Percentiles rank a stretch among this genome's conserved stretches.
phyloP scores from a whole-genome alignment of 2,329 filamentous ascomycete species.

The Colletotrichum sp. region DNA sequence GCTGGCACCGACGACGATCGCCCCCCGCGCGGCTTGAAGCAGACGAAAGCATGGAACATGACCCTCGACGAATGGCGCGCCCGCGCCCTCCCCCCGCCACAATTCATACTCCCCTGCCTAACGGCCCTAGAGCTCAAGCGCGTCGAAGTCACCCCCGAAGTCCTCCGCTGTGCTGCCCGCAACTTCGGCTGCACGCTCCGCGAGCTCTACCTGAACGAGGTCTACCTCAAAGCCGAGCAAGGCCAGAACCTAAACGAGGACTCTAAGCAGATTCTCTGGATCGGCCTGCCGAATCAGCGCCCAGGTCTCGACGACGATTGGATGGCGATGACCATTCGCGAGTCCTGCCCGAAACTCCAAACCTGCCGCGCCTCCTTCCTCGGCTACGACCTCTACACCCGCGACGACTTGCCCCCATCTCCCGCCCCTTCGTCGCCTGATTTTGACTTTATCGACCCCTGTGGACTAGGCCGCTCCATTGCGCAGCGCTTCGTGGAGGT shows the following conservation, averaged over 20 bases:
- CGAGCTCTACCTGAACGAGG: slow-evolving; percentile 51
- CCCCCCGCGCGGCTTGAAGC: slow-evolving; percentile 39
- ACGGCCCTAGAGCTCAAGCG: slow-evolving; percentile 49
- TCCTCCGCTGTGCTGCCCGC: slow-evolving; percentile 37
- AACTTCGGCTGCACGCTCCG: slow-evolving; percentile 43
- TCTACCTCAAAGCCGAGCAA: slow-evolving; percentile 49
- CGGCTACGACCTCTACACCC: slow-evolving; percentile 46
- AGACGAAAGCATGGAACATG: slow-evolving; percentile 40
- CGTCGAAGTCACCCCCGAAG: slow-evolving; percentile 41
- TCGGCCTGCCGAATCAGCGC: slow-evolving; percentile 48
- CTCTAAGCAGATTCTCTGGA: slow-evolving; percentile 44
- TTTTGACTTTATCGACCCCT: slow-evolving; percentile 48
- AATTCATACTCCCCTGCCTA: slow-evolving; percentile 40
- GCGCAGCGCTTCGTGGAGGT: slow-evolving; percentile 54
- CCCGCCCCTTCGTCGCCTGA: slow-evolving; percentile 21
- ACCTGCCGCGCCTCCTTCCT: slow-evolving; percentile 50
- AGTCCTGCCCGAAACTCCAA: slow-evolving; percentile 37
- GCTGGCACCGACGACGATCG: slow-evolving; percentile 49
- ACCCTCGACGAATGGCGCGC: slow-evolving; percentile 44
- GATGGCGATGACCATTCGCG: slow-evolving; percentile 48
- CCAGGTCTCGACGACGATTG: slow-evolving; percentile 41
- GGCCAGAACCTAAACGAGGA: slow-evolving; percentile 35
- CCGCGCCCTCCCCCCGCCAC: slow-evolving; percentile 41
- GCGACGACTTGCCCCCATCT: slow-evolving; percentile 31
- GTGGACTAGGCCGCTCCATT: slow-evolving; percentile 42